Base-by-base conservation (phyloP, 2,329 filamentous ascomycete genomes). In the Colletotrichum musae region DNA sequence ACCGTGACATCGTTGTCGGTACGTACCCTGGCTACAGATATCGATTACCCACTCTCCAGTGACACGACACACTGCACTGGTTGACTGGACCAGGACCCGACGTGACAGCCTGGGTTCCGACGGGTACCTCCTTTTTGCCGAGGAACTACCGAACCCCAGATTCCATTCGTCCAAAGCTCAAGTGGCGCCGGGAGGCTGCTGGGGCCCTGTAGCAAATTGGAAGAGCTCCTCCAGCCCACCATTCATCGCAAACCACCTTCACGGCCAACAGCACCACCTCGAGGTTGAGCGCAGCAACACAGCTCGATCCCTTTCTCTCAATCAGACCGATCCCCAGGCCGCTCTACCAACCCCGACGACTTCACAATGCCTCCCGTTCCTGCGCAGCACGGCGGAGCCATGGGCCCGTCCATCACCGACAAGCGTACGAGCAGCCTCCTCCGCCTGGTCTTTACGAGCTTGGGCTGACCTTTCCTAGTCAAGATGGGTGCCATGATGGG, bases 401-500 rank as follows among this genome's bases (percentile, higher is more conserved):
- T 77, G 81, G 86, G 85, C 73, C 85, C 83, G 36, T 87, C 86
- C 52, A 86, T 82, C 68, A 77, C 86, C 70, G 87, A 89, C 77
- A 89, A 89, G 81, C 79, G 87, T 88, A 83, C 68, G 77, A 63
- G 65, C 61, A 63, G 65, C 61, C 65, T 15, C 7, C 43, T 4
- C 26, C 43, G 10, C 18, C 50, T 32, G 36, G n/a, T 21, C 36
- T 36, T 36, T 36, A 13, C 5, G 43, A 52, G 43, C 47, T 62
- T 6, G 18, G 24, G 73, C 79, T 80, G 76, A 69, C 61, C 58
- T 18, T 45, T 54, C 58, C 75, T 80, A 97, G 94, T 95, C 81
- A 98, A 97, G 87, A 98, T 98, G 94, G 96, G 96, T 75, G 94
- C 93, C 72, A 92, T 99, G 92, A 98, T 98, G 94, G 96, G 96